Percentiles rank a stretch among this genome's conserved stretches.
phyloP scores from a whole-genome alignment of 495 filamentous ascomycete species.

The Hypoxylon crocopeplum region DNA sequence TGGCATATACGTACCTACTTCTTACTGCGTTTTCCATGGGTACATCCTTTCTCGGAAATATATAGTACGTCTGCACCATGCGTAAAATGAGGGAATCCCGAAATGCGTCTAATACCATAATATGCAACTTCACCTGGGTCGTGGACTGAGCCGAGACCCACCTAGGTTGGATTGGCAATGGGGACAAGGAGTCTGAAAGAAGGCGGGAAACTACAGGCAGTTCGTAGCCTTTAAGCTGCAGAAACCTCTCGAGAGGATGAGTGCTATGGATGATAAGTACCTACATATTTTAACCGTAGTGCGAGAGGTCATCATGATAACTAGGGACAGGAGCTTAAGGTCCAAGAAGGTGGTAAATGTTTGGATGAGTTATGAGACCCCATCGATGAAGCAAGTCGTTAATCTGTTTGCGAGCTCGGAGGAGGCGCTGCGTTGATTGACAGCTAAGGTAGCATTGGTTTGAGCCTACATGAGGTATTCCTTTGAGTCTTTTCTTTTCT shows the following conservation, averaged over 20 bases:
- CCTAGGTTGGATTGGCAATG: background rate
- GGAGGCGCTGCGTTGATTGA: background rate
- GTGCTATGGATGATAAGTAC: background rate
- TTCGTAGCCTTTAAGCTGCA: background rate
- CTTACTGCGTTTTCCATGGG: too few relatives aligned
- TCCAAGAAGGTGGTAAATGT: background rate
- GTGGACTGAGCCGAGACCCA: background rate
- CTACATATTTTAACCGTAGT: background rate
- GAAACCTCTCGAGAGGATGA: constrained; percentile 1
- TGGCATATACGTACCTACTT: background rate
- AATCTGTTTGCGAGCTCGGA: background rate
- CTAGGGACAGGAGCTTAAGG: background rate
- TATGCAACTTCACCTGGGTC: background rate
- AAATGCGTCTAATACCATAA: background rate
- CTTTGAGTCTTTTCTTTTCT: too few relatives aligned
- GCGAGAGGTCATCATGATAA: constrained; percentile 1
- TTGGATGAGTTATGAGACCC: background rate
- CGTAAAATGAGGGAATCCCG: too few relatives aligned
- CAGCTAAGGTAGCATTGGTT: background rate
- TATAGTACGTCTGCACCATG: too few relatives aligned
- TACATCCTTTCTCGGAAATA: too few relatives aligned
- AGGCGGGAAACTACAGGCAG: background rate
- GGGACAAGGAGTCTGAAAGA: background rate
- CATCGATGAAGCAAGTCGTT: background rate
- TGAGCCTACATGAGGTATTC: too few relatives aligned